These are phyloP conservation scores for Suhomyces vadensis DNA, from an alignment of 805 yeast species.

Conservation along the genomic window DNA sequence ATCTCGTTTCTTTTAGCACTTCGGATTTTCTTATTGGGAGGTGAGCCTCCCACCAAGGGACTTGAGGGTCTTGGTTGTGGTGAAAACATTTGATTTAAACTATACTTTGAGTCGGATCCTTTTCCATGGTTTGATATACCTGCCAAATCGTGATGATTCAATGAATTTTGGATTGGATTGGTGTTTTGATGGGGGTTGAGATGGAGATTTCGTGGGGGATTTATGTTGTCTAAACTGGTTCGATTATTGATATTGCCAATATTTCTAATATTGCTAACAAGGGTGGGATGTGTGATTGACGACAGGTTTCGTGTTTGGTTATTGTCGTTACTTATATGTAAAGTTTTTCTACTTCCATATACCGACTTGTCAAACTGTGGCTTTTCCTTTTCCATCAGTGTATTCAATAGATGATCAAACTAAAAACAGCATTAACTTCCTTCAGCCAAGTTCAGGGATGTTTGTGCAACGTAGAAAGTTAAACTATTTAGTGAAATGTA, in stretches of 20 bases:
- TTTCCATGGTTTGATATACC: neutral
- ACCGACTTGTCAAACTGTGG: slow-evolving; percentile 14
- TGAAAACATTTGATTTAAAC: slow-evolving; percentile 12
- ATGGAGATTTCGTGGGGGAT: no score
- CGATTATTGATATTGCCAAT: no score
- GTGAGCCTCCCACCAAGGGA: slow-evolving; percentile 11
- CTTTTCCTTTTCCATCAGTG: slow-evolving; percentile 12
- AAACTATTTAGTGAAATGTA: neutral
- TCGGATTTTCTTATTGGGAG: slow-evolving; percentile 12
- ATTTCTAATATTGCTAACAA: no score
- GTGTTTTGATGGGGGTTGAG: no score
- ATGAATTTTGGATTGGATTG: no score
- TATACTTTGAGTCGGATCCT: slow-evolving; percentile 6
- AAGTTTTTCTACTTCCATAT: slow-evolving; percentile 5
- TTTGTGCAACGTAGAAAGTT: neutral
- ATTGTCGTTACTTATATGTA: slow-evolving; percentile 5
- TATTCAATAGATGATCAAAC: neutral
- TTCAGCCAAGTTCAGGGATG: neutral
- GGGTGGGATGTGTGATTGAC: no score
- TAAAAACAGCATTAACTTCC: neutral
- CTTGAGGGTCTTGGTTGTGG: slow-evolving; percentile 16
- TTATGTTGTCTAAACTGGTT: no score
- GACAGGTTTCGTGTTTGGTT: neutral
- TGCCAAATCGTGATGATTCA: no score
- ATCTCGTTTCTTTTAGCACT: slow-evolving; percentile 8